These are phyloP conservation scores for Leishmania braziliensis DNA, from an alignment of 208 protist genomes.

Conservation along the genomic window DNA sequence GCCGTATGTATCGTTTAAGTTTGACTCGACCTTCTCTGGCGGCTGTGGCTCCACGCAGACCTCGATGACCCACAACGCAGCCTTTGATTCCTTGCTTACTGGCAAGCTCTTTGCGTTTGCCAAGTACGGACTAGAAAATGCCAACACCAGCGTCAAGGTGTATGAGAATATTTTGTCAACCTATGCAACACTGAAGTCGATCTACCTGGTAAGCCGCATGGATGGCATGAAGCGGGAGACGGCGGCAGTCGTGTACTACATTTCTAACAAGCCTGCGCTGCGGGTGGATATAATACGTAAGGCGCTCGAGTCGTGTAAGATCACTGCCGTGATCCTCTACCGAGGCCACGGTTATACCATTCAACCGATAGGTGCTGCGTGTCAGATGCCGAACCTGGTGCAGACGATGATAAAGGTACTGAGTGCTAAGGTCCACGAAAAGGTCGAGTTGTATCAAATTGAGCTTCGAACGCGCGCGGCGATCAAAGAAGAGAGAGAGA, in stretches of 20 bases:
- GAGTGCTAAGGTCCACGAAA: neutral
- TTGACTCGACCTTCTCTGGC: slow-evolving; percentile 12
- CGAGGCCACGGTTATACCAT: slow-evolving; percentile 31
- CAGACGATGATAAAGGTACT: neutral
- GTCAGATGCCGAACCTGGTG: neutral
- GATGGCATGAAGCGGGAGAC: slow-evolving; percentile 23
- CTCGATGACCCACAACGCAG: slow-evolving; percentile 35
- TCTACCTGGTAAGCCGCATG: slow-evolving; percentile 10
- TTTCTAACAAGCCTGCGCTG: slow-evolving; percentile 16
- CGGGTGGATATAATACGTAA: slow-evolving; percentile 32
- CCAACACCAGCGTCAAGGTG: neutral
- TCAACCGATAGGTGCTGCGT: slow-evolving; percentile 17
- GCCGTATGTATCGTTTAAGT: slow-evolving; percentile 14
- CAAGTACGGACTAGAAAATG: slow-evolving; percentile 23
- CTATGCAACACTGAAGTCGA: slow-evolving; percentile 28
- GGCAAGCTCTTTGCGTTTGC: slow-evolving; percentile 57
- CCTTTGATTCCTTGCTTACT: slow-evolving; percentile 63
- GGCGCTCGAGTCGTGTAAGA: neutral
- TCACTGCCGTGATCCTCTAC: slow-evolving; percentile 25
- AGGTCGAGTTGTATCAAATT: neutral
- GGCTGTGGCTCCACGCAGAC: slow-evolving; percentile 12
- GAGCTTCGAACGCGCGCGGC: neutral
- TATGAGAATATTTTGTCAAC: slow-evolving; percentile 23
- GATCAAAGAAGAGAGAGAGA: neutral
- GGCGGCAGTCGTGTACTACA: slow-evolving; percentile 28